Base-by-base conservation (phyloP, 2,329 filamentous ascomycete genomes). In the Aureobasidium lini region DNA sequence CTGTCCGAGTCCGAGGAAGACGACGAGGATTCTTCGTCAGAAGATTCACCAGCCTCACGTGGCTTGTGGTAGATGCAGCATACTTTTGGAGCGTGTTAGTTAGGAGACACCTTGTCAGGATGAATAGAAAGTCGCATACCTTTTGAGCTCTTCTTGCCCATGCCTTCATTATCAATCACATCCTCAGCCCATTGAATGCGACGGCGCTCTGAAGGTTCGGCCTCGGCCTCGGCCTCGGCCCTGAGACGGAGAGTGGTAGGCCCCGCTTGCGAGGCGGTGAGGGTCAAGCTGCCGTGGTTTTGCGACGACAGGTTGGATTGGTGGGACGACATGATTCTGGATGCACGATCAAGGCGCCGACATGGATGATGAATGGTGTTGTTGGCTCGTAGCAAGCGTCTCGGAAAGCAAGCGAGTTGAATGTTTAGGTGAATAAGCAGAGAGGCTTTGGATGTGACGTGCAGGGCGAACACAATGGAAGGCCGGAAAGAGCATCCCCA, bases 41-140 rank as follows among this genome's bases (percentile, higher is more conserved):
- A 91, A 34, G 89, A 94, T 72, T 97, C 93, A 71, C 88, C 90
- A 4, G 90, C 85, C 10, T 81, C 83, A 65, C 87, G 88, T 6
- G 90, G 86, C 62, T 88, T 88, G 76, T 96, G 93, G 76, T 96
- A 99, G 73, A 99, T 99, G 73, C 94, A 99, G 81, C 94, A 99
- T n/a, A 97, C 94, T 95, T 37, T 39, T 54, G 40, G 11, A 29
- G 42, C 7, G 28, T 42, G 29, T 54, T 16, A 62, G 57, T 37
- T 47, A 6, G 16, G 6, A 18, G 13, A 44, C 10, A 34, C 13
- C 44, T 6, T 3, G 9, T 57, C 18, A 60, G 48, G 6, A 37
- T 9, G 3, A 18, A 42, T 36, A 47, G 28, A n/a, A n/a, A 46
- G 11, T 29, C 31, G 34, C 29, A 47, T 73, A 93, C 90, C 89